Conservation (phyloP, 139 green algal genomes). For the Micractinium sp. region DNA sequence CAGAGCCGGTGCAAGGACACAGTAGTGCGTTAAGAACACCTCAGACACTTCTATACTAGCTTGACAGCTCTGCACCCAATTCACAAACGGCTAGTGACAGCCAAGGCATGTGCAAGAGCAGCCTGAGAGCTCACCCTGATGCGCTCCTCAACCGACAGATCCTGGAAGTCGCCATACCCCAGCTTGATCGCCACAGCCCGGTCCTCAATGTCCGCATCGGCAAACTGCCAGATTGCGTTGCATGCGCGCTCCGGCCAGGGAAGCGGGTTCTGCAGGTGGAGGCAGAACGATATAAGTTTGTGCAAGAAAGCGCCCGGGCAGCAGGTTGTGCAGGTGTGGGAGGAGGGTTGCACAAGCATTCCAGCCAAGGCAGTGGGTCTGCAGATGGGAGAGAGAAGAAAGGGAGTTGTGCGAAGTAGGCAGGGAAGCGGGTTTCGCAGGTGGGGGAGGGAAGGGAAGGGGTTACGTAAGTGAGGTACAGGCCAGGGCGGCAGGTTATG, state of each 20-base stretch:
- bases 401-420: too few species aligned
- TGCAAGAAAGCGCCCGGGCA: too few species aligned
- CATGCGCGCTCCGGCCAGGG: constrained; percentile 54
- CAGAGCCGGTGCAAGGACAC: too few species aligned
- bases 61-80: too few species aligned
- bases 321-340: background rate
- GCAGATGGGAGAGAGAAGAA: too few species aligned
- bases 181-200: constrained; percentile 50
- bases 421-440: too few species aligned
- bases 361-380: background rate
- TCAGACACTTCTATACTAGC: too few species aligned
- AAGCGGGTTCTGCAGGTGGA: constrained; percentile 36
- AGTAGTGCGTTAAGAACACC: too few species aligned
- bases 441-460: too few species aligned
- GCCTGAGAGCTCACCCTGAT: constrained; percentile 38
- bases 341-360: background rate
- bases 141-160: constrained; percentile 58
- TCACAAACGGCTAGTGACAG: background rate
- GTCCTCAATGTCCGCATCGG: background rate
- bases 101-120: background rate
- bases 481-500: too few species aligned
- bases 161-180: constrained; percentile 69
- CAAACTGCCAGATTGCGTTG: constrained; percentile 33
- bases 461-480: too few species aligned
- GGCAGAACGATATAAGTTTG: background rate